These are phyloP conservation scores for Sambucus nigra DNA, from an alignment of 129 eudicot species.

Conservation along the genomic window DNA sequence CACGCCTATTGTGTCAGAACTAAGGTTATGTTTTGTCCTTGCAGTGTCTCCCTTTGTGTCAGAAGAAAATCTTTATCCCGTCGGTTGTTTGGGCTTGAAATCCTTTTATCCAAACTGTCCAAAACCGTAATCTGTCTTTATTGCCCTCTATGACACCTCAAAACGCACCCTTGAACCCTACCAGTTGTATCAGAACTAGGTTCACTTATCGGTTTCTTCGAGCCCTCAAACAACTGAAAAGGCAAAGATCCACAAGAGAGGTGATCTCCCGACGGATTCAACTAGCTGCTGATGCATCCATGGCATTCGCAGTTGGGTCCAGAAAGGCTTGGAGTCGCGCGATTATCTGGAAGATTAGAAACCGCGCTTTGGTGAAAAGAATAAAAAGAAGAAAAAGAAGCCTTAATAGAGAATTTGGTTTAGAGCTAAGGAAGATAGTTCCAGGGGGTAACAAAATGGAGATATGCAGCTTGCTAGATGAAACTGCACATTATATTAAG, in stretches of 20 bases:
- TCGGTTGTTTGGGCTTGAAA: too few species aligned
- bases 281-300: slow-evolving; percentile 60
- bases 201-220: slow-evolving; percentile 46
- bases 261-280: slow-evolving; percentile 28
- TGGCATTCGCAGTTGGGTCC: slow-evolving; percentile 64
- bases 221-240: slow-evolving; percentile 41
- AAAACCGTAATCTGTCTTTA: neutral
- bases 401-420: slow-evolving; percentile 18
- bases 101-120: neutral
- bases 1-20: slow-evolving; percentile 9
- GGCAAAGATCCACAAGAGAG: slow-evolving; percentile 3
- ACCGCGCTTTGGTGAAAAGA: slow-evolving; percentile 6
- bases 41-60: slow-evolving; percentile 51
- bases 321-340: slow-evolving; percentile 81
- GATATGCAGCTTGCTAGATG: slow-evolving; percentile 45
- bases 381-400: slow-evolving; percentile 6
- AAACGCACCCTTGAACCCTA: slow-evolving; percentile 25
- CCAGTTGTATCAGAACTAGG: slow-evolving; percentile 32
- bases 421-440: slow-evolving; percentile 56
- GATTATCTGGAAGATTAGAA: slow-evolving; percentile 34
- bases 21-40: slow-evolving; percentile 35
- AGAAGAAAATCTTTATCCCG: slow-evolving; percentile 38
- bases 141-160: slow-evolving; percentile 21
- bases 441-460: slow-evolving; percentile 74
- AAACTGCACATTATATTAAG: slow-evolving; percentile 79